Evolutionary conservation across 179 eudicot species (phyloP).

Genomic region (Sideroxylon spinosum): DNA sequence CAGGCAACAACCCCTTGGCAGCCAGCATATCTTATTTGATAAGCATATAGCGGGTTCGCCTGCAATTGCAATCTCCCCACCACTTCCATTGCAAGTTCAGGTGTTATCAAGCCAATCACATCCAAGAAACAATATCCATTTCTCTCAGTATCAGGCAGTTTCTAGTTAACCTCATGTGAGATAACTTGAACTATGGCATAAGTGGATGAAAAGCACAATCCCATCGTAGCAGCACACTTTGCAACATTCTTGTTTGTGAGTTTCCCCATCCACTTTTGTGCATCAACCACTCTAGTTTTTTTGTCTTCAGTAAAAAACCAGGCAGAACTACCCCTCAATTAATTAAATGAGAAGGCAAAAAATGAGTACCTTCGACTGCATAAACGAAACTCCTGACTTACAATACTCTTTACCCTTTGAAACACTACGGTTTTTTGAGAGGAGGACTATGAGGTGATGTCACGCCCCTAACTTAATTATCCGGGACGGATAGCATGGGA

Average conservation of each 20-base stretch:
- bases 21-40: constrained; percentile 84
- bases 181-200: constrained; percentile 82
- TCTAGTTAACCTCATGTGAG: constrained; percentile 29
- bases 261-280: constrained; percentile 76
- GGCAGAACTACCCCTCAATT: constrained; percentile 81
- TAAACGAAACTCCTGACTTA: constrained; percentile 53
- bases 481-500: too few species aligned
- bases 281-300: constrained; percentile 27
- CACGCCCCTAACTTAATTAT: too few species aligned
- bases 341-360: constrained; percentile 84
- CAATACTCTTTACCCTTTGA: constrained; percentile 49
- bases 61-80: constrained; percentile 57
- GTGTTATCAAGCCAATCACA: constrained; percentile 78
- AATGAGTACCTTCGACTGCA: constrained; percentile 77
- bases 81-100: constrained; percentile 73
- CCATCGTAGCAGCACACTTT: constrained; percentile 96
- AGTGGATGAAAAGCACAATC: constrained; percentile 88
- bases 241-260: constrained; percentile 58
- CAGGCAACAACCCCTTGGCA: constrained; percentile 87
- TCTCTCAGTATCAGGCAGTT: constrained; percentile 53
- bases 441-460: constrained; percentile 34
- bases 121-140: constrained; percentile 75
- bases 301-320: constrained; percentile 87
- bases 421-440: constrained; percentile 58
- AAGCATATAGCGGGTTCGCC: constrained; percentile 66